Evolutionary conservation across 2,329 filamentous ascomycete genomes (phyloP).

Genomic region (Atkinsonella hypoxylon): DNA sequence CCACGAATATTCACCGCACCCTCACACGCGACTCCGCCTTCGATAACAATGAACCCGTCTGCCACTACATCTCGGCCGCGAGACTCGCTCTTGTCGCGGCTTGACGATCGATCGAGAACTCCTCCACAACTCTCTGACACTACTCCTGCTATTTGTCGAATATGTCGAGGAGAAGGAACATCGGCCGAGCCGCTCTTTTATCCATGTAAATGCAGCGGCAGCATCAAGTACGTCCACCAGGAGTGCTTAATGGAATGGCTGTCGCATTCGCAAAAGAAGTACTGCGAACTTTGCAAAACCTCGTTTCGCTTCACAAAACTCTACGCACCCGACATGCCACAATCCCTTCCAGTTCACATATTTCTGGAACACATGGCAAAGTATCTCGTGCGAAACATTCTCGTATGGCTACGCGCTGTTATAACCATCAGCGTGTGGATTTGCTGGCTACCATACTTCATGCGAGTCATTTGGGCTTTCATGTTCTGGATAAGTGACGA

Average conservation of each 20-base stretch:
- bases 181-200: slow-evolving; percentile 82
- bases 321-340: slow-evolving; percentile 89
- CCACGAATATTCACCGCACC: slow-evolving; percentile 6
- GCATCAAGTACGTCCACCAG: slow-evolving; percentile 97
- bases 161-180: slow-evolving; percentile 84
- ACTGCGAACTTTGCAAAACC: slow-evolving; percentile 98
- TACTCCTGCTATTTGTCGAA: slow-evolving; percentile 74
- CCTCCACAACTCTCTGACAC: slow-evolving; percentile 18
- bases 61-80: neutral
- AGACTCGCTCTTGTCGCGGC: slow-evolving; percentile 10
- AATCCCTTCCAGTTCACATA: slow-evolving; percentile 64
- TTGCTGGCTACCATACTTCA: slow-evolving; percentile 75
- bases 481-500: slow-evolving; percentile 91
- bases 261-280: slow-evolving; percentile 96
- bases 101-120: slow-evolving; percentile 12
- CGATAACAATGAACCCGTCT: slow-evolving; percentile 5
- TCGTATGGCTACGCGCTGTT: slow-evolving; percentile 67
- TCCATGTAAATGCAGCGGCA: slow-evolving; percentile 97
- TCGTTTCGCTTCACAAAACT: slow-evolving; percentile 97
- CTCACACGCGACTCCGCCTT: neutral
- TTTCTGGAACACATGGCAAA: slow-evolving; percentile 69
- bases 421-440: slow-evolving; percentile 84
- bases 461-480: slow-evolving; percentile 84
- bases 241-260: slow-evolving; percentile 98
- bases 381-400: slow-evolving; percentile 57